Conservation (phyloP, 2,329 filamentous ascomycete species). For the Calonectria leucothoes region DNA sequence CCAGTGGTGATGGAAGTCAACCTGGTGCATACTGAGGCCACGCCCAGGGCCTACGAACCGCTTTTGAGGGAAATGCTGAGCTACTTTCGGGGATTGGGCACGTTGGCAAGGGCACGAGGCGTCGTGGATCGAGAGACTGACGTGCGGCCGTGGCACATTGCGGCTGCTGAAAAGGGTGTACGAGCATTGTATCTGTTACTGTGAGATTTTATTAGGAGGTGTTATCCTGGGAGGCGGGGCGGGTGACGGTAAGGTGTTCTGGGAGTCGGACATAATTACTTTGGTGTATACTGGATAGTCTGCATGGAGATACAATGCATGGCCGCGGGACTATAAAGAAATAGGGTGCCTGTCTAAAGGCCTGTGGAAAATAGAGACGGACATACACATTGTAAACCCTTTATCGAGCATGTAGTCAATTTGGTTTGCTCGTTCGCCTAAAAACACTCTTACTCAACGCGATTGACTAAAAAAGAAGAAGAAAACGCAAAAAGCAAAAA, state of each 20-base stretch:
- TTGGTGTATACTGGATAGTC: constrained; percentile 12
- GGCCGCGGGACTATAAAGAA: neutral
- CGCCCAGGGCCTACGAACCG: constrained; percentile 67
- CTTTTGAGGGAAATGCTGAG: constrained; percentile 77
- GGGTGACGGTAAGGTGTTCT: constrained; percentile 21
- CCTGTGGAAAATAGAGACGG: neutral
- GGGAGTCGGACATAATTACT: constrained; percentile 28
- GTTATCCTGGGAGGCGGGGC: constrained; percentile 22
- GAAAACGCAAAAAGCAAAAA: no score
- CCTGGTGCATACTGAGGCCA: constrained; percentile 67
- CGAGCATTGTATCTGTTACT: constrained; percentile 73
- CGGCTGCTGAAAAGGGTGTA: constrained; percentile 76
- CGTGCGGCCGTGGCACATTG: constrained; percentile 83
- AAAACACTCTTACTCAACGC: no score
- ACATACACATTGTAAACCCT: neutral
- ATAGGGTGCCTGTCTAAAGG: neutral
- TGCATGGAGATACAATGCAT: constrained; percentile 14
- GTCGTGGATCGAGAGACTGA: constrained; percentile 69
- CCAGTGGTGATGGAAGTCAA: constrained; percentile 74
- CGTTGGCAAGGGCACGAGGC: constrained; percentile 75
- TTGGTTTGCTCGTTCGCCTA: neutral
- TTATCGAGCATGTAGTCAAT: neutral
- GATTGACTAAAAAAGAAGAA: no score
- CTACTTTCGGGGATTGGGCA: constrained; percentile 75
- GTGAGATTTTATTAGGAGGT: constrained; percentile 53